These are phyloP conservation scores for Edaphochlamys debaryana DNA, from an alignment of 139 green algal genomes.

Conservation along the genomic window DNA sequence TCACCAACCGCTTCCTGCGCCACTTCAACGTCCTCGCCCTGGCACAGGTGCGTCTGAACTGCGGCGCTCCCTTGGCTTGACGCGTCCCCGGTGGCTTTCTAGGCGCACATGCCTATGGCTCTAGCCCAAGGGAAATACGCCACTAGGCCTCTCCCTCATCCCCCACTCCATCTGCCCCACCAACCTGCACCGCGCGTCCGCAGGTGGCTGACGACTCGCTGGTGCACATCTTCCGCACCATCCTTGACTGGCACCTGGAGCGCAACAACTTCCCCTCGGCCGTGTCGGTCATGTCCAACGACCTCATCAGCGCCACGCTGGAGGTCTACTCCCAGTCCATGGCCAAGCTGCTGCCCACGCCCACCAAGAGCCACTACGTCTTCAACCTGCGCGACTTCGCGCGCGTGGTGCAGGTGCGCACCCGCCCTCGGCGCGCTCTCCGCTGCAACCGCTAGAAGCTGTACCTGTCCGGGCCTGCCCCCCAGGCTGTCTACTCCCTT, in stretches of 20 bases:
- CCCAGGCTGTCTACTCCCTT: too few relatives aligned
- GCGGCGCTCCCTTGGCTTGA: too few relatives aligned
- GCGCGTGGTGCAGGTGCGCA: conserved; percentile 73
- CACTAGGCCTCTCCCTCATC: too few relatives aligned
- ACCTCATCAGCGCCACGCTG: conserved; percentile 62
- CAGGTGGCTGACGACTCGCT: conserved; percentile 74
- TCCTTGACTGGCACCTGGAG: conserved; percentile 79
- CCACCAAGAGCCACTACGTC: conserved; percentile 84
- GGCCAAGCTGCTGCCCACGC: conserved; percentile 79
- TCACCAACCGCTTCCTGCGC: conserved; percentile 75
- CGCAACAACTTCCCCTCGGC: conserved; percentile 49
- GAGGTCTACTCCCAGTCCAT: conserved; percentile 74
- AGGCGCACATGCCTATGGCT: too few relatives aligned
- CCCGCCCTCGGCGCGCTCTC: too few relatives aligned
- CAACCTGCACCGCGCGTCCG: neutral
- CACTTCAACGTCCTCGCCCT: conserved; percentile 77
- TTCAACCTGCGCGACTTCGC: conserved; percentile 89
- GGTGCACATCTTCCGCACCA: conserved; percentile 76
- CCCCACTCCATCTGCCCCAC: too few relatives aligned
- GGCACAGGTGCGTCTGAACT: conserved; percentile 65
- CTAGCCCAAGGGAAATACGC: too few relatives aligned
- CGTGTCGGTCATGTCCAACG: neutral
- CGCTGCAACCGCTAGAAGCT: too few relatives aligned
- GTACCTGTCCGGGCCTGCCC: too few relatives aligned
- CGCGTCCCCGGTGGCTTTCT: too few relatives aligned